Base-by-base conservation (phyloP, 371 early-diverging fungal species). In the Vairimorpha necatrix region DNA sequence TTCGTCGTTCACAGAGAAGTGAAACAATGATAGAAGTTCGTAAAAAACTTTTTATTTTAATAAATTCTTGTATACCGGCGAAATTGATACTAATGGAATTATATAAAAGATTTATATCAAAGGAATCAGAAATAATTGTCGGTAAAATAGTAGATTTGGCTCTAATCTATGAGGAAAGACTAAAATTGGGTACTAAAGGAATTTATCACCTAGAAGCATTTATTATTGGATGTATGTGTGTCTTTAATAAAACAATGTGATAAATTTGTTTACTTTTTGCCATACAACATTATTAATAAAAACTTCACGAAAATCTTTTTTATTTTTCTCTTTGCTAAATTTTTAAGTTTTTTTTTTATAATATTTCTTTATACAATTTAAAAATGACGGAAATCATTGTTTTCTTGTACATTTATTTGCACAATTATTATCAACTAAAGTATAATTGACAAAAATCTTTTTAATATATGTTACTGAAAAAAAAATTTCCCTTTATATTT, bases 121-220 rank as follows among this genome's bases (percentile, higher is more conserved):
- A 63, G 33, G 47, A 26, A 2, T 56, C 38, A 16, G 39, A 3
- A 30, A 54, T 16, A 32, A 36, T 42, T 42, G 63, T 39, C 22
- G 85, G 86, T 50, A 85, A 83, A 87, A 70, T 50, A 68, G 67
- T 61, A 53, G 30, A n/a, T n/a, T 70, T 75, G 32, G 87, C 86
- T 2, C 83, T 94, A 32, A 76, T 62, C 69, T 83, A 80, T 78
- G 70, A 80, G 11, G 76, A 78, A 62, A 83, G 84, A 92, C 93
- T 96, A 76, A 87, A 88, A 34, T 75, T 86, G 16, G 99, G 98
- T 0, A 88, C 86, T 54, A 98, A 96, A 86, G 87, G 90, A 0
- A 93, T 99, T 20, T 92, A 95, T 77, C 97, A 99, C 84, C 84
- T 99, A 33, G 99, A 99, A 84, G 94, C 95, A 0, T 98, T 94